These are phyloP conservation scores for Coprinopsis strossmayeri DNA, from an alignment of 768 basidiomycete species.

Conservation along the genomic window DNA sequence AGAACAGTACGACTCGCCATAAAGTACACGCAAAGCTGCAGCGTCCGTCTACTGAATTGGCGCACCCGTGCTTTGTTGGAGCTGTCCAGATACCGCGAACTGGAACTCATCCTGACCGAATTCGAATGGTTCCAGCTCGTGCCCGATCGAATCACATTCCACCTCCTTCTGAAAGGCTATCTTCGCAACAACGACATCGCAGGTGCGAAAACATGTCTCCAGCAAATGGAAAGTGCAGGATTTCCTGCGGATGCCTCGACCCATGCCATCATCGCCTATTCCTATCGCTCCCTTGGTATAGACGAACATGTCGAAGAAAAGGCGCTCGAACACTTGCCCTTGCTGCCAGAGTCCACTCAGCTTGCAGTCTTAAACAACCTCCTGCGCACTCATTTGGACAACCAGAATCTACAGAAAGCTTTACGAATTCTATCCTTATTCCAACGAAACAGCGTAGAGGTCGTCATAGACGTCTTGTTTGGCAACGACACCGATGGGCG, in stretches of 20 bases:
- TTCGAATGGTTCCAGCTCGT: constrained; percentile 38
- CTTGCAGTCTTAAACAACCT: constrained; percentile 64
- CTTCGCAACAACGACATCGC: constrained; percentile 61
- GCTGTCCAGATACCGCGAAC: constrained; percentile 35
- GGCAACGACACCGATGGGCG: constrained; percentile 3
- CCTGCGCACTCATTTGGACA: constrained; percentile 55
- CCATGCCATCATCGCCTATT: constrained; percentile 49
- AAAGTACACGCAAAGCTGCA: constrained; percentile 41
- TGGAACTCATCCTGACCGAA: constrained; percentile 42
- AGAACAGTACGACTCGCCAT: constrained; percentile 38
- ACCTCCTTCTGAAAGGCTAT: constrained; percentile 60
- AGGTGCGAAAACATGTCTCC: constrained; percentile 47
- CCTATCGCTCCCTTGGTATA: constrained; percentile 54
- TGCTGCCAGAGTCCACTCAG: constrained; percentile 31
- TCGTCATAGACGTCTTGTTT: constrained; percentile 17
- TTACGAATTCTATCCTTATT: constrained; percentile 45
- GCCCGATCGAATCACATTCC: constrained; percentile 61
- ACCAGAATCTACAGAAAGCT: constrained; percentile 41
- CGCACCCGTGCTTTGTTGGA: constrained; percentile 56
- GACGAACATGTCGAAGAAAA: constrained; percentile 47
- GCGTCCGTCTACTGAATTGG: constrained; percentile 64
- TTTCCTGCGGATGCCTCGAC: constrained; percentile 50
- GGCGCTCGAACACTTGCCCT: constrained; percentile 40
- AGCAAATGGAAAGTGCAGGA: constrained; percentile 50
- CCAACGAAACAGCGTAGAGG: constrained; percentile 21